These are phyloP conservation scores for Chlamydomonas sp. DNA, from an alignment of 139 green algal genomes.

Conservation along the genomic window DNA sequence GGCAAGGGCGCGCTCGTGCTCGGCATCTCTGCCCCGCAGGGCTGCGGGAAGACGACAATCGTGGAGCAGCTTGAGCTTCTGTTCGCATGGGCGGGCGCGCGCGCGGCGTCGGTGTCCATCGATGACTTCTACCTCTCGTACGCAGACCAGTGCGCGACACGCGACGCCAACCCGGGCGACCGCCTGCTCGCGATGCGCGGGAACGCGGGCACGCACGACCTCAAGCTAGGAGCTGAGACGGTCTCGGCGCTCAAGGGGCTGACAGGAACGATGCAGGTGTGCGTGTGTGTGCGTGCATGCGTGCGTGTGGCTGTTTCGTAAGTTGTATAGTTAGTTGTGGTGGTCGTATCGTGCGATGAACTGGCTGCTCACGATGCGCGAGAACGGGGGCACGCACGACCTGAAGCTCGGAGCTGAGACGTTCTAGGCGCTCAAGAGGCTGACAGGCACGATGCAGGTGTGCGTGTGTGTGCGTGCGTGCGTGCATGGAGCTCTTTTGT, in stretches of 20 bases:
- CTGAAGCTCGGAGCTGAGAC: conserved; percentile 71
- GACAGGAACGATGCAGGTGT: neutral
- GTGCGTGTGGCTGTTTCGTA: neutral
- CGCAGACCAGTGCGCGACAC: conserved; percentile 23
- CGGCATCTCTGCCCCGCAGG: conserved; percentile 85
- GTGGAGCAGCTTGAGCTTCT: conserved; percentile 81
- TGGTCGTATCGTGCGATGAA: conserved; percentile 7
- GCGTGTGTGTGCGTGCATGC: neutral
- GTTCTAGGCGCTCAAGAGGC: conserved; percentile 43
- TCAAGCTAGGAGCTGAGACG: conserved; percentile 70
- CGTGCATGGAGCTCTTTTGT: too few species aligned
- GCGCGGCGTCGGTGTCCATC: conserved; percentile 76
- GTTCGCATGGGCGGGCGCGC: conserved; percentile 51
- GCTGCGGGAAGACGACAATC: conserved; percentile 95
- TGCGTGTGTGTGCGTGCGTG: too few species aligned
- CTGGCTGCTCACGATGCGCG: conserved; percentile 67
- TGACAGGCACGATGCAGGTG: too few species aligned
- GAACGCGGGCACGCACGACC: conserved; percentile 92
- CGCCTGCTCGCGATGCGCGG: conserved; percentile 70
- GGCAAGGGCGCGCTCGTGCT: conserved; percentile 38
- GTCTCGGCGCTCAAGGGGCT: conserved; percentile 46
- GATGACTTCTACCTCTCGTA: conserved; percentile 97
- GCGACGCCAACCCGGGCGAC: conserved; percentile 22
- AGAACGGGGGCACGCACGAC: conserved; percentile 94
- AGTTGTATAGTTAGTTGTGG: too few species aligned